phyloP scores from a whole-genome alignment of 345 rosid genomes.

The Lepidium africanum region DNA sequence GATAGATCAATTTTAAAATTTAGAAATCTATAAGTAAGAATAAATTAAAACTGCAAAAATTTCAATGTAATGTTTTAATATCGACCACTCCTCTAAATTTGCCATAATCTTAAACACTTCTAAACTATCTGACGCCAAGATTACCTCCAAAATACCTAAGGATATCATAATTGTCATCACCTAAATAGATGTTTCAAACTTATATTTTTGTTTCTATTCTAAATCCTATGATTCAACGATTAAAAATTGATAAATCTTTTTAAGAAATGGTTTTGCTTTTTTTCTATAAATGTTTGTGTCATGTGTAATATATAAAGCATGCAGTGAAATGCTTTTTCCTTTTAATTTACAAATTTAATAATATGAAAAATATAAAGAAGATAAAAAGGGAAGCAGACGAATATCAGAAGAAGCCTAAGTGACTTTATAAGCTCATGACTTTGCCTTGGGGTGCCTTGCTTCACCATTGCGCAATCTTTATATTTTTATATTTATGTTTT shows the following conservation, averaged over 20 bases:
- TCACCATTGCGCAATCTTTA: constrained; percentile 36
- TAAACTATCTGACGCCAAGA: no score
- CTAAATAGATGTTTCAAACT: no score
- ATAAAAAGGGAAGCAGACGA: constrained; percentile 8
- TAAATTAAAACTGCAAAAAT: no score
- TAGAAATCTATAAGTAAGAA: no score
- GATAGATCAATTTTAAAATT: no score
- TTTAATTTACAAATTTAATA: not conserved
- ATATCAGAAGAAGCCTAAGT: constrained; percentile 31
- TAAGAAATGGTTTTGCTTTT: no score
- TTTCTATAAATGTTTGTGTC: not conserved
- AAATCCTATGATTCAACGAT: not conserved
- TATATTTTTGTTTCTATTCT: not conserved
- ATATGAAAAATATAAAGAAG: not conserved
- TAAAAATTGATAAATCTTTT: not conserved
- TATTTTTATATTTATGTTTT: not conserved
- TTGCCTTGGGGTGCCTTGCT: constrained; percentile 34
- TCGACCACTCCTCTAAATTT: no score
- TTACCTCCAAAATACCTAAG: no score
- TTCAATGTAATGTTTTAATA: no score
- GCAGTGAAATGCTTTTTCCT: not conserved
- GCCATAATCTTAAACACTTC: no score
- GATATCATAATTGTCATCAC: no score
- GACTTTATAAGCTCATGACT: constrained; percentile 40
- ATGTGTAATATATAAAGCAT: not conserved